Conservation (phyloP, 148 eudicot genomes). For the Gaultheria prostrata region DNA sequence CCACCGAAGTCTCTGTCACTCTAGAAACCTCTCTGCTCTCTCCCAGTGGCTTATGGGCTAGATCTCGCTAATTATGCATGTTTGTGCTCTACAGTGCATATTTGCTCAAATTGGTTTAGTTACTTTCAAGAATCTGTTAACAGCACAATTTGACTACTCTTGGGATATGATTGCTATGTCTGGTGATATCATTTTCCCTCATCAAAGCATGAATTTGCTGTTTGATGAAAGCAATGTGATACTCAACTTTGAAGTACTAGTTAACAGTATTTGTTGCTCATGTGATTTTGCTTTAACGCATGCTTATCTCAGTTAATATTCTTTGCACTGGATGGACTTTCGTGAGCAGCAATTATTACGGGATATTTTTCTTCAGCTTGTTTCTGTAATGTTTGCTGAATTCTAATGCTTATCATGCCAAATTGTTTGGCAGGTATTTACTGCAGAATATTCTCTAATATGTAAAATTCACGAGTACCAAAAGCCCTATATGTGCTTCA, state of each 20-base stretch:
- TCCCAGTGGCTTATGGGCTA: neutral
- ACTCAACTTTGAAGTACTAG: too few relatives aligned
- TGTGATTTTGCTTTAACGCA: neutral
- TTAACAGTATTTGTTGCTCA: neutral
- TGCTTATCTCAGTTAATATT: neutral
- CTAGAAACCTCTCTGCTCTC: too few relatives aligned
- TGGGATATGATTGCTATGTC: neutral
- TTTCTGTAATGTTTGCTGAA: conserved; percentile 11
- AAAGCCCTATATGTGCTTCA: conserved; percentile 88
- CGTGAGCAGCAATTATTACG: conserved; percentile 14
- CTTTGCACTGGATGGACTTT: conserved; percentile 4
- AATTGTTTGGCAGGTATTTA: conserved; percentile 57
- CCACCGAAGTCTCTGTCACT: too few relatives aligned
- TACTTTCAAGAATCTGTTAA: neutral
- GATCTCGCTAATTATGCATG: neutral
- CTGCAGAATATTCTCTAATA: conserved; percentile 87
- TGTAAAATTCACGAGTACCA: conserved; percentile 82
- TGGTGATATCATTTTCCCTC: neutral
- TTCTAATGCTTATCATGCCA: conserved; percentile 12
- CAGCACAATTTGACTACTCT: neutral
- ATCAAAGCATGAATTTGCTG: neutral
- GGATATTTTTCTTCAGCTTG: neutral
- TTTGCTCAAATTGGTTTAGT: neutral
- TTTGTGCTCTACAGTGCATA: neutral
- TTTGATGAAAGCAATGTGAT: too few relatives aligned